Evolutionary conservation across 225 moss, liverwort and hornwort species (phyloP), one percentile per base, ranked within the genome.

Genomic region (Asterella californica): DNA sequence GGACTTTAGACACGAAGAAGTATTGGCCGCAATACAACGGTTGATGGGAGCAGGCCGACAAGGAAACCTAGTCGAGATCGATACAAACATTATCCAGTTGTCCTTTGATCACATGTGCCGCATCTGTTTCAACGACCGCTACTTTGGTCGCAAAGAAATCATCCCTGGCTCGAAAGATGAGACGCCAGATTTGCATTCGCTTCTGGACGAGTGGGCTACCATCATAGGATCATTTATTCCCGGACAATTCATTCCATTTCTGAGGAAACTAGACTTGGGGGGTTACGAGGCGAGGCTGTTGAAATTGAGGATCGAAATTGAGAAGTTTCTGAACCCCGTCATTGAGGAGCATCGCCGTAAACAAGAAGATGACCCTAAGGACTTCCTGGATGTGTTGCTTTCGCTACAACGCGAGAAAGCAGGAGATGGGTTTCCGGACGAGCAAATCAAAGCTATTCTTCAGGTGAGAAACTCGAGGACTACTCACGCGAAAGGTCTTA

Each of bases 341-440:
- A 69, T 69, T 34, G 69, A 10, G 34, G 69, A 69, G 69, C 69
- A 69, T 38, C 69, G 69, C 4, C 69, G 36, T 12, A 69, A 38
- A 34, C 15, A 30, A 34, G 69, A 38, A 10, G 69, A 33, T 27
- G 69, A 38, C 4, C 5, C 6, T 6, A 69, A 69, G 34, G 34
- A 69, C 37, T 69, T 69, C 29, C 34, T 69, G 33, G 69, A 69
- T 38, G 37, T 38, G 37, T 17, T 69, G 12, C 34, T 69, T 22
- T 33, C 9, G 0, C 34, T 69, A 2, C 37, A 38, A 37, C 69
- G 69, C 21, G 69, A 38, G 2, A 69, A 7, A 11, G 22, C 33
- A 3, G 33, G 69, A 15, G 69, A 37, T 27, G 69, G 69, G 2
- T 34, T 24, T 15, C 15, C 33, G 9, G 34, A 69, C 15, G 69